A percentile compares a stretch with the other conserved stretches of the same genome.
These are phyloP conservation scores for Lipomyces yamanashiensis DNA, from an alignment of 805 yeast genomes.

Conservation along the genomic window DNA sequence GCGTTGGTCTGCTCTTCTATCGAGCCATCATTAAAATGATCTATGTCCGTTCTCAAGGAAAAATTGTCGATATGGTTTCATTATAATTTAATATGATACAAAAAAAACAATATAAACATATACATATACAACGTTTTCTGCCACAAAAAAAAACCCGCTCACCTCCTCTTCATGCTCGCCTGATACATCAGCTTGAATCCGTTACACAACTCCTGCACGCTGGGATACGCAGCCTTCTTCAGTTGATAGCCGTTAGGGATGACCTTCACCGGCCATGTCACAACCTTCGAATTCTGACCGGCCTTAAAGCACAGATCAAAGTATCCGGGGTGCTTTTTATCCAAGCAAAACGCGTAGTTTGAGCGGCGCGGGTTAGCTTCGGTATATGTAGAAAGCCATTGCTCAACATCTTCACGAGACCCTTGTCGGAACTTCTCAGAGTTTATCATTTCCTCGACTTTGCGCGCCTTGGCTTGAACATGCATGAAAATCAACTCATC, in stretches of 20 bases:
- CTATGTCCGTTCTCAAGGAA: neutral
- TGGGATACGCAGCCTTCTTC: slow-evolving; percentile 83
- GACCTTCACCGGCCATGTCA: slow-evolving; percentile 90
- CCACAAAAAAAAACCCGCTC: neutral
- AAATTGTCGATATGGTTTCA: neutral
- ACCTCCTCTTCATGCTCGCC: slow-evolving; percentile 21
- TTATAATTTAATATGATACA: neutral
- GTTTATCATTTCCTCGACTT: slow-evolving; percentile 80
- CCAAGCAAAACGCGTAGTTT: slow-evolving; percentile 87
- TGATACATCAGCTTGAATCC: slow-evolving; percentile 77
- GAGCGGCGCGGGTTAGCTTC: slow-evolving; percentile 89
- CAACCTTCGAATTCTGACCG: slow-evolving; percentile 52
- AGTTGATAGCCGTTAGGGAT: slow-evolving; percentile 78
- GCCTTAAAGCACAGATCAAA: slow-evolving; percentile 85
- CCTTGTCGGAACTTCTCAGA: slow-evolving; percentile 90
- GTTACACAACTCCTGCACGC: slow-evolving; percentile 83
- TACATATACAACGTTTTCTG: neutral
- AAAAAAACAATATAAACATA: neutral
- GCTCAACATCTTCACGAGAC: slow-evolving; percentile 74
- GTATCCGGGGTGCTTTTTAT: slow-evolving; percentile 93
- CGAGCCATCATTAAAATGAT: slow-evolving; percentile 54
- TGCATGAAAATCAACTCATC: slow-evolving; percentile 92
- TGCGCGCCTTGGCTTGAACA: slow-evolving; percentile 78
- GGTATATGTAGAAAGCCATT: slow-evolving; percentile 86
- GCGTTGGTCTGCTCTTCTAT: slow-evolving; percentile 59